A percentile compares a stretch with the other conserved stretches of the same genome.
These are phyloP conservation scores for Hypoxylon perforatum DNA, from an alignment of 495 filamentous ascomycete genomes.

Conservation along the genomic window DNA sequence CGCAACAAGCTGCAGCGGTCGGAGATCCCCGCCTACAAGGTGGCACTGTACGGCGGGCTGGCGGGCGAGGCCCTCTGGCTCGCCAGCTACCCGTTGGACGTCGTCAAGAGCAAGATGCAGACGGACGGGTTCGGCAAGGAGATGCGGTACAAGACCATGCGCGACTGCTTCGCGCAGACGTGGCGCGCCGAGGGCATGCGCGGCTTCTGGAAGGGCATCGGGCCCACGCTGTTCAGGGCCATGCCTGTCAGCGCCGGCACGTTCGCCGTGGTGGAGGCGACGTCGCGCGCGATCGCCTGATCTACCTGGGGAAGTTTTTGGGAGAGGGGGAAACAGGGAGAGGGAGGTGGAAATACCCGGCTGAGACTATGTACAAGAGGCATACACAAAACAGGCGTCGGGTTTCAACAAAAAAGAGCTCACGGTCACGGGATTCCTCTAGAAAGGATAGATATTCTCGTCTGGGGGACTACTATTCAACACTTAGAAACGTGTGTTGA, in stretches of 20 bases:
- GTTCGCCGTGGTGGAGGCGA: constrained; percentile 83
- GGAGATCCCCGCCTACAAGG: constrained; percentile 82
- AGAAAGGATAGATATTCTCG: constrained; percentile 19
- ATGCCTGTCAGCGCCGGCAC: constrained; percentile 98
- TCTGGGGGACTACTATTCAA: constrained; percentile 33
- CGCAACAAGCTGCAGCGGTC: constrained; percentile 78
- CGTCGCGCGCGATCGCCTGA: constrained; percentile 67
- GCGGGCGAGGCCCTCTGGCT: constrained; percentile 96
- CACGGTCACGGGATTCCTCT: constrained; percentile 1
- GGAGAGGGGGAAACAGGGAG: background rate
- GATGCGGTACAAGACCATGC: constrained; percentile 81
- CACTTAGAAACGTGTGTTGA: constrained; percentile 31
- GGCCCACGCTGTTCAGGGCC: constrained; percentile 91
- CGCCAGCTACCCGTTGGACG: constrained; percentile 92
- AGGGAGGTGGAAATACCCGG: background rate
- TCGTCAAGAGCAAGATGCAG: constrained; percentile 99
- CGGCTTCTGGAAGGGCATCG: constrained; percentile 97
- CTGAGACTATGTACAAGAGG: constrained; percentile 10
- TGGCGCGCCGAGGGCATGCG: constrained; percentile 78
- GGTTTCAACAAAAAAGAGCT: constrained; percentile 38
- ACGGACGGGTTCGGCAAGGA: constrained; percentile 81
- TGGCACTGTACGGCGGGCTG: constrained; percentile 91
- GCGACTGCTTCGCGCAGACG: constrained; percentile 88
- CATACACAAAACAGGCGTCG: constrained; percentile 31
- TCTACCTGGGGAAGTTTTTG: background rate